Conservation (phyloP, 2,329 filamentous ascomycete genomes). For the Nigrospora osmanthi region DNA sequence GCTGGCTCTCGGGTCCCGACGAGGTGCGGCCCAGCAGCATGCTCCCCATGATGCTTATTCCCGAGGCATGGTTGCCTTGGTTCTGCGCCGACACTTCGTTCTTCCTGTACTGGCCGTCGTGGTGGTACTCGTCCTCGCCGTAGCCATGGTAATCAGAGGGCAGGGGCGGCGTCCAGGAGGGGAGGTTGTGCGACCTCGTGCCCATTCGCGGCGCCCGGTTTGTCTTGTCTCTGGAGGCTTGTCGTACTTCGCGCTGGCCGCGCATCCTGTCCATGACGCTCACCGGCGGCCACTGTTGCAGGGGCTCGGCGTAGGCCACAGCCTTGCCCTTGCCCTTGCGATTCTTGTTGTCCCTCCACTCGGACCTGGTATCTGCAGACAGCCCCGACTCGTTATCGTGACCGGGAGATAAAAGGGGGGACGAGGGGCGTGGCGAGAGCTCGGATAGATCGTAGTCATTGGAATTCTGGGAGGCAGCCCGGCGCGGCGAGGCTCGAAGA, state of each 20-base stretch:
- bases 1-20: constrained; percentile 3
- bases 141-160: constrained; percentile 6
- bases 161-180: constrained; percentile 14
- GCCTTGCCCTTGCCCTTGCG: constrained; percentile 10
- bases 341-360: not conserved
- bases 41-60: constrained; percentile 18
- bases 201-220: too few relatives aligned
- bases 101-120: not conserved
- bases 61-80: constrained; percentile 1
- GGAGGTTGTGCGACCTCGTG: constrained; percentile 4
- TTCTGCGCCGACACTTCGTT: not conserved
- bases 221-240: not conserved
- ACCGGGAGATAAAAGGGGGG: constrained; percentile 15
- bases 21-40: constrained; percentile 13
- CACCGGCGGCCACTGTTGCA: constrained; percentile 4
- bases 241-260: constrained; percentile 2
- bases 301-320: constrained; percentile 10
- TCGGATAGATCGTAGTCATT: constrained; percentile 20
- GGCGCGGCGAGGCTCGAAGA: constrained; percentile 11
- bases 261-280: constrained; percentile 6
- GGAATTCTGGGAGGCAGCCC: constrained; percentile 9
- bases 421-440: constrained; percentile 19
- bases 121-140: not conserved
- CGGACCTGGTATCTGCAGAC: too few relatives aligned
- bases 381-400: constrained; percentile 2